Base-by-base conservation (phyloP, 176 grass and related monocot species). In the Triticum urartu region DNA sequence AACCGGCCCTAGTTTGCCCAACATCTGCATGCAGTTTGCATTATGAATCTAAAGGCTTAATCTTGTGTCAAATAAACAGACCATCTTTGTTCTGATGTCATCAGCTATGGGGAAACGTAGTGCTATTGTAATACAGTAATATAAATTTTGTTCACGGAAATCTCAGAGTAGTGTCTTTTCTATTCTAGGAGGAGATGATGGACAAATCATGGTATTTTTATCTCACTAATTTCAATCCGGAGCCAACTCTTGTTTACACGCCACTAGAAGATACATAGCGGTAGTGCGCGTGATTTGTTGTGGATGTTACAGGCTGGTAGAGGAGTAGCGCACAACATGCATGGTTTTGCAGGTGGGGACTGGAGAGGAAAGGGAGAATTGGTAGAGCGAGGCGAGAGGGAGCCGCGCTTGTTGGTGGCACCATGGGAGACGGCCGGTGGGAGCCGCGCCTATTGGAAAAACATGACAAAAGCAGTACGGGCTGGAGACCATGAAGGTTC, bases 151-250 rank as follows among this genome's bases (percentile, higher is more conserved):
- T 72, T 72, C n/a, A 13, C 5, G 5, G 21, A 2, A 43, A 42
- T n/a, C 69, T 72, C 40, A 42, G 34, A 40, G 36, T 42, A 24
- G 36, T 38, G 2, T 22, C 11, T 72, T 43, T 72, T 4, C 38
- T 42, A 26, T 73, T 73, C 39, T 73, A 73, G n/a, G 39, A 73
- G n/a, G 70, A 72, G 69, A 72, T 7, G 69, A 72, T 43, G 21
- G 36, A 72, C 40, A 72, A 67, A 32, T 33, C 26, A 5, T 15
- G 1, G 0, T 5, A 33, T 65, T 65, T 67, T 18, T 70, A 5
- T 70, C 34, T 2, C 35, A 40, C 20, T 18, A 39, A 38, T 9
- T 70, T 10, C 32, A 70, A 4, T 39, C 9, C 36, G 15, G 68
- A 71, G 68, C 68, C 36, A 10, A n/a, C 68, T 39, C 52, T 58